Evolutionary conservation across 805 yeast species (phyloP).

Genomic region (Monosporozyma servazzii): DNA sequence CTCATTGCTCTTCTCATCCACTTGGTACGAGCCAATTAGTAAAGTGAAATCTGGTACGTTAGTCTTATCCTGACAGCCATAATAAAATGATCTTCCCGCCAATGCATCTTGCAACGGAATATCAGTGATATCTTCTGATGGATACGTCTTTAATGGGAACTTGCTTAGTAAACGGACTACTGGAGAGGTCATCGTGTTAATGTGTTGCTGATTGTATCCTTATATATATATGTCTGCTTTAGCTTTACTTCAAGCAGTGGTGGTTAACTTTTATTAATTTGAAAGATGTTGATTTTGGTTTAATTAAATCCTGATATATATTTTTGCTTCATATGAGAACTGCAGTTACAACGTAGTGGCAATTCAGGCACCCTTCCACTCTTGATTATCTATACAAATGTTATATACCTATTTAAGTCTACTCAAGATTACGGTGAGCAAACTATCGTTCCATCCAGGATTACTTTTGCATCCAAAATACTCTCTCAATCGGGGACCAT

Average conservation of each 20-base stretch:
- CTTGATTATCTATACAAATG: no score
- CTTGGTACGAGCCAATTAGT: background rate
- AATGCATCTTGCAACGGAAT: slow-evolving; percentile 21
- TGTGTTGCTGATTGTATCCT: background rate
- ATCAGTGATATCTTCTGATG: slow-evolving; percentile 29
- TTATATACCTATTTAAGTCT: no score
- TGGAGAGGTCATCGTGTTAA: background rate
- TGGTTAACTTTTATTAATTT: no score
- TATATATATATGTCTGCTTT: no score
- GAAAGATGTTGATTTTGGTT: no score
- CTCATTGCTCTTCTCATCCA: background rate
- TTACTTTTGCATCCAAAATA: no score
- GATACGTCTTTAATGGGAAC: slow-evolving; percentile 42
- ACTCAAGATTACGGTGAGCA: no score
- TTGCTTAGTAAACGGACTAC: slow-evolving; percentile 33
- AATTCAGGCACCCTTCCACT: no score
- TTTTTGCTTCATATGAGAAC: background rate
- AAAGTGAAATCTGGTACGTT: background rate
- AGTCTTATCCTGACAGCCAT: background rate
- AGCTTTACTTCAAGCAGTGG: no score
- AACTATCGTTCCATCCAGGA: no score
- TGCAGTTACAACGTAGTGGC: no score
- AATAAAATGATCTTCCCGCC: slow-evolving; percentile 9
- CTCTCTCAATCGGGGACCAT: no score
- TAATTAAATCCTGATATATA: background rate